Evolutionary conservation across 176 grass and related monocot species (phyloP).

Genomic region (Musa itinerans): DNA sequence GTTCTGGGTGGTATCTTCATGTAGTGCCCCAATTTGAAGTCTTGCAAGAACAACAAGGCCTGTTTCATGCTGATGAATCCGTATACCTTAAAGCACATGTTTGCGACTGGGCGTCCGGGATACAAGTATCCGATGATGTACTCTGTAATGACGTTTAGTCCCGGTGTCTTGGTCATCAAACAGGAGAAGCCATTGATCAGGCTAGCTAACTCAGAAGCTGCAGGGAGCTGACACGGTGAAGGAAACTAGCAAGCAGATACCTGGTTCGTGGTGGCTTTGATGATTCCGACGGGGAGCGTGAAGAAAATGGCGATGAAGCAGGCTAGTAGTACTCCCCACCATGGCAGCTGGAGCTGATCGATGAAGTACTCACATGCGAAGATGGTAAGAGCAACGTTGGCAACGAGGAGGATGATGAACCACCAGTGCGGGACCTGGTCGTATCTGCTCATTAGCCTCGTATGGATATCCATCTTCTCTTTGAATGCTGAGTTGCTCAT

Average conservation of each 20-base stretch:
- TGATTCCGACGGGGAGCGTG: conserved; percentile 1
- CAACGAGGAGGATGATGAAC: not conserved
- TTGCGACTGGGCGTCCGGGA: not conserved
- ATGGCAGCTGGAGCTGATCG: not conserved
- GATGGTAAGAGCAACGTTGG: not conserved
- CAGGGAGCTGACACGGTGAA: not conserved
- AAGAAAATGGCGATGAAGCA: not conserved
- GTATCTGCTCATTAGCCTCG: conserved; percentile 11
- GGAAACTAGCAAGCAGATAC: not conserved
- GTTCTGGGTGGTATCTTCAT: conserved; percentile 12
- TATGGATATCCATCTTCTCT: conserved; percentile 2
- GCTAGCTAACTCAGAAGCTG: not conserved
- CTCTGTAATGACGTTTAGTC: conserved; percentile 6
- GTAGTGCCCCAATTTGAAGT: conserved; percentile 9
- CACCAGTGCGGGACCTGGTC: not conserved
- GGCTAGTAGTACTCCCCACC: not conserved
- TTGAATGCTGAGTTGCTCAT: not conserved
- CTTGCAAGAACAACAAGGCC: not conserved
- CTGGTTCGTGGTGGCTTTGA: conserved; percentile 3
- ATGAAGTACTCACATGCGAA: conserved; percentile 6
- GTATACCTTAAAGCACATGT: conserved; percentile 11
- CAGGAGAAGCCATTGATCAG: not conserved
- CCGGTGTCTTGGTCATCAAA: not conserved
- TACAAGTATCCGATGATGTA: conserved; percentile 5
- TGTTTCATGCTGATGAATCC: conserved; percentile 10